Conservation (phyloP, 2,329 filamentous ascomycete genomes). For the Calonectria pauciramosa region DNA sequence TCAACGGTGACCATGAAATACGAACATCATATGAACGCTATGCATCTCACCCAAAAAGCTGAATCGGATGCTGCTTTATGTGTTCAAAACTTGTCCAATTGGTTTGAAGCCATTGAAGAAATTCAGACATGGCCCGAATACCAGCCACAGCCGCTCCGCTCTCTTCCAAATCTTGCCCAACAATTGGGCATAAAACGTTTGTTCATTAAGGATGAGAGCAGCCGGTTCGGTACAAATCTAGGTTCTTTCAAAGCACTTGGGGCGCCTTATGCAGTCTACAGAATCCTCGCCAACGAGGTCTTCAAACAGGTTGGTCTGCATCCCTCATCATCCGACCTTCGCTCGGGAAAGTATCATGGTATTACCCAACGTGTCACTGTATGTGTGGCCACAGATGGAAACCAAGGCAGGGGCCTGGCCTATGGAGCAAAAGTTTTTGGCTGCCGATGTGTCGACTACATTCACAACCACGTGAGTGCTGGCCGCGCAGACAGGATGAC, state of each 20-base stretch:
- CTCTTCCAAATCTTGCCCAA: constrained; percentile 20
- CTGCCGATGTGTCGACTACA: constrained; percentile 32
- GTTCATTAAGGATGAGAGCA: constrained; percentile 33
- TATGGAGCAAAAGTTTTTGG: constrained; percentile 33
- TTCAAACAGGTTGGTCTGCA: neutral
- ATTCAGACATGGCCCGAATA: constrained; percentile 34
- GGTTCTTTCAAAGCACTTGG: constrained; percentile 35
- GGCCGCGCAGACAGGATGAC: constrained; percentile 22
- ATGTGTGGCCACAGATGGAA: constrained; percentile 34
- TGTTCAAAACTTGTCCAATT: constrained; percentile 25
- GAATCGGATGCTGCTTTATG: constrained; percentile 11
- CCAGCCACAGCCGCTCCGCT: constrained; percentile 24
- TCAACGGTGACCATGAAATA: neutral
- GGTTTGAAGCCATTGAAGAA: constrained; percentile 27
- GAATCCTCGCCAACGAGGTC: constrained; percentile 28
- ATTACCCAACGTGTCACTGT: constrained; percentile 30
- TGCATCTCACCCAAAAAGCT: neutral
- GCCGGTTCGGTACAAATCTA: constrained; percentile 23
- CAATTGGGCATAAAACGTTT: constrained; percentile 20
- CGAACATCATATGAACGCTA: neutral
- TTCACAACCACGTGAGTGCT: constrained; percentile 29
- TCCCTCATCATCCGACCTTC: constrained; percentile 23
- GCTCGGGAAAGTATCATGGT: constrained; percentile 20
- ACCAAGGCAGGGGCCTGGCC: constrained; percentile 30
- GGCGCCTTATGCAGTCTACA: constrained; percentile 33